Evolutionary conservation across 2,329 filamentous ascomycete genomes (phyloP).

Genomic region (Alternaria triticimaculans): DNA sequence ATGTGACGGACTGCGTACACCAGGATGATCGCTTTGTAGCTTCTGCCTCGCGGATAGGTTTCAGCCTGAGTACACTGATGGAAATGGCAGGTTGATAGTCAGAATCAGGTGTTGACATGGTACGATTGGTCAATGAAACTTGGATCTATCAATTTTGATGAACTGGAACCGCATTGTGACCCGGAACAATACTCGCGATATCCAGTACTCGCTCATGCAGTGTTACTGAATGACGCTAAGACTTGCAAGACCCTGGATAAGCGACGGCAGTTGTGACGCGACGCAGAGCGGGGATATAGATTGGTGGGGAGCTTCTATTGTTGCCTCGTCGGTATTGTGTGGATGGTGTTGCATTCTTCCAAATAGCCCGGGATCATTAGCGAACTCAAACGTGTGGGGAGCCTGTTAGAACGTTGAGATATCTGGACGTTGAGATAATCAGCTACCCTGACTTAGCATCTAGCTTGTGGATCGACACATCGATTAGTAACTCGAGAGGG

Average conservation of each 20-base stretch:
- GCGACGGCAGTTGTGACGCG: constrained; percentile 25
- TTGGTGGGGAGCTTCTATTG: constrained; percentile 14
- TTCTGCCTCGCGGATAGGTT: constrained; percentile 26
- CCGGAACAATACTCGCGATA: constrained; percentile 24
- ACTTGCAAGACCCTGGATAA: background rate
- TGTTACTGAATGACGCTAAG: constrained; percentile 14
- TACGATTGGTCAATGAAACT: constrained; percentile 21
- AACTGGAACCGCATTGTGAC: constrained; percentile 19
- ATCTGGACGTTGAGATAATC: background rate
- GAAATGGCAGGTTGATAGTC: constrained; percentile 22
- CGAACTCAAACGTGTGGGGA: constrained; percentile 17
- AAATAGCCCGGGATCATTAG: constrained; percentile 12
- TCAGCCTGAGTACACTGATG: constrained; percentile 33
- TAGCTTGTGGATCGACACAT: background rate
- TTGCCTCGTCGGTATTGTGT: constrained; percentile 10
- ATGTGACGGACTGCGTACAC: constrained; percentile 21
- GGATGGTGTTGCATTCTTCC: constrained; percentile 16
- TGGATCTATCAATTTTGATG: constrained; percentile 35
- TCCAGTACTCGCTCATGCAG: constrained; percentile 14
- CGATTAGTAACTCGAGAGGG: background rate
- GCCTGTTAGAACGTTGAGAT: background rate
- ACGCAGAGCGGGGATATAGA: constrained; percentile 4
- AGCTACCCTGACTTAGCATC: background rate
- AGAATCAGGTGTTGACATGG: constrained; percentile 12
- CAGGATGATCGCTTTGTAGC: constrained; percentile 19